Base-by-base conservation (phyloP, 768 basidiomycete genomes). In the Kwoniella sp. region DNA sequence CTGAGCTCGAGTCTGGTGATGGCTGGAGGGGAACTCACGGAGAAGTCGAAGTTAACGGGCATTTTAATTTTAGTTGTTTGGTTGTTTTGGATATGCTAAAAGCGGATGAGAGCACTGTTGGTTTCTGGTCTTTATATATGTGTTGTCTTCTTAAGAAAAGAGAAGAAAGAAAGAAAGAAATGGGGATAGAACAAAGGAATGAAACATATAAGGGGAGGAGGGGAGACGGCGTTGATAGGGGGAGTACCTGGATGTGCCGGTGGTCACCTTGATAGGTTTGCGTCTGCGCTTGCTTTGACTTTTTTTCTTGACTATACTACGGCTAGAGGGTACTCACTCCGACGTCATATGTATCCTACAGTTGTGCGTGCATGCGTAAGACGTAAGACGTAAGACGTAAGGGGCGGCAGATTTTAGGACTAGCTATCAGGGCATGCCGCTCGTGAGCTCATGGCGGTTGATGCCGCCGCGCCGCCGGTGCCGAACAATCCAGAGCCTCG, bases 11-110 rank as follows among this genome's bases (percentile, higher is more conserved):
- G n/a, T 13, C 4, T 37, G 38, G 23, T 5, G 5, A 26, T 17
- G 23, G 12, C 23, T 20, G n/a, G 29, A 15, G 20, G 22, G 20
- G 22, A 23, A 56, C 65, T n/a, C 26, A 66, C 65, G n/a, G 60
- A 62, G 48, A 67, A 67, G 61, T 67, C 66, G 61, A 67, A 67
- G 41, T 50, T 56, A 55, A 61, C 30, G 34, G 41, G 45, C 58
- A 67, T 60, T 60, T 31, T 61, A 15, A 34, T 56, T 22, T 15
- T 55, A 4, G 4, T 45, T 7, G 41, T 45, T 45, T 45, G 41
- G 41, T 5, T 5, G 34, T 5, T 7, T 5, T 7, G 34, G 34
- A 37, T 45, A 45, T 45, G 41, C 41, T 3, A 20, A 45, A 45
- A 45, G 11, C 41, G 5, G 17, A 9, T 11, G 41, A 3, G 20